Conservation (phyloP, 495 filamentous ascomycete genomes). For the Opeltia flavorubescens region DNA sequence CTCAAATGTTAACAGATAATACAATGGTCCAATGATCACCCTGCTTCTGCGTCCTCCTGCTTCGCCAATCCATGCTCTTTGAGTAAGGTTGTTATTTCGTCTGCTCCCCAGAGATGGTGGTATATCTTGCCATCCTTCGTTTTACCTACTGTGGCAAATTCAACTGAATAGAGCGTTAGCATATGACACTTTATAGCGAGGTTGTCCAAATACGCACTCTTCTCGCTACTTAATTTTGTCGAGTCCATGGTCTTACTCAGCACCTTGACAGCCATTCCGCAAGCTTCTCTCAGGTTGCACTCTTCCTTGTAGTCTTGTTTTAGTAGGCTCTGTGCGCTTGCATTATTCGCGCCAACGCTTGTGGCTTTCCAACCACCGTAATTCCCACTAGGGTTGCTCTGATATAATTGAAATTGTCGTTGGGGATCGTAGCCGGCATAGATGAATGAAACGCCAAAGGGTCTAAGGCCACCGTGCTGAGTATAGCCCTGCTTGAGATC, state of each 20-base stretch:
- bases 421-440: constrained; percentile 95
- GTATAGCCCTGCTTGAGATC: constrained; percentile 99
- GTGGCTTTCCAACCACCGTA: constrained; percentile 99
- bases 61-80: constrained; percentile 93
- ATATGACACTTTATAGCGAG: not conserved
- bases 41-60: constrained; percentile 61
- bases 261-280: constrained; percentile 95
- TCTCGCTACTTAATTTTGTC: constrained; percentile 95
- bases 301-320: constrained; percentile 99
- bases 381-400: constrained; percentile 98
- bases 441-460: constrained; percentile 98
- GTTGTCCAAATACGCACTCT: constrained; percentile 50
- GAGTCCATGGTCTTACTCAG: constrained; percentile 99
- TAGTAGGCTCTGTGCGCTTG: constrained; percentile 88
- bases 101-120: constrained; percentile 92
- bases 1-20: not conserved
- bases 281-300: constrained; percentile 88
- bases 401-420: constrained; percentile 95
- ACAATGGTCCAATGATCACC: constrained; percentile 17
- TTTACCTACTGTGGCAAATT: constrained; percentile 96
- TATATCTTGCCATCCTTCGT: constrained; percentile 91
- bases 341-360: constrained; percentile 94
- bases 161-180: constrained; percentile 42
- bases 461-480: constrained; percentile 92
- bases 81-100: constrained; percentile 88